These are phyloP conservation scores for Crithidia sp. DNA, from an alignment of 208 protist genomes.

Conservation along the genomic window DNA sequence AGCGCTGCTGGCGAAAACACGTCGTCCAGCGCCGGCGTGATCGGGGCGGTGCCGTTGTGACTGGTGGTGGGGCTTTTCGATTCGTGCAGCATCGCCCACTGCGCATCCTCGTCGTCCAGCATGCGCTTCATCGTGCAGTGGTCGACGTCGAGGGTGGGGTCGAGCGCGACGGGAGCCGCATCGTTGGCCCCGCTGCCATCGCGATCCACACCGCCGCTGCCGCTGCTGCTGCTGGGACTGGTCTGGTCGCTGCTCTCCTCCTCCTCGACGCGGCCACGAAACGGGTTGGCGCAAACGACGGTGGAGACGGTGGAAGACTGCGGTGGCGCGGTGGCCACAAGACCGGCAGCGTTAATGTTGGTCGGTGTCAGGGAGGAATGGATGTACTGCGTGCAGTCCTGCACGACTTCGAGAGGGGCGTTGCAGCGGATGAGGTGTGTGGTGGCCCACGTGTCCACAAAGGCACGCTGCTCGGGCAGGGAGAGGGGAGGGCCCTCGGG, in stretches of 20 bases:
- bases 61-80: neutral
- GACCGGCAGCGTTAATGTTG: no score
- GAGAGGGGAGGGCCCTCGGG: neutral
- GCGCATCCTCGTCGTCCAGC: constrained; percentile 6
- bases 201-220: neutral
- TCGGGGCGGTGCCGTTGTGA: no score
- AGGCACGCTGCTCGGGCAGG: neutral
- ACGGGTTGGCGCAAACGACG: neutral
- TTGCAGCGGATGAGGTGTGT: neutral
- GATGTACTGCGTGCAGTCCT: constrained; percentile 7
- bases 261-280: neutral
- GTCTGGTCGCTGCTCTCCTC: neutral
- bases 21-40: neutral
- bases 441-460: neutral
- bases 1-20: constrained; percentile 6
- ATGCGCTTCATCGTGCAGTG: constrained; percentile 18
- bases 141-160: constrained; percentile 19
- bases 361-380: no score
- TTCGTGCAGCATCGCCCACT: constrained; percentile 7
- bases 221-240: neutral
- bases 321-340: neutral
- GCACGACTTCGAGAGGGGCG: constrained; percentile 6
- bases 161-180: neutral
- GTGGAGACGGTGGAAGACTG: neutral
- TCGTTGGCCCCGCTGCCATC: neutral